A percentile compares a stretch with the other conserved stretches of the same genome.
These are phyloP conservation scores for Phtheirospermum japonicum DNA, from an alignment of 257 asterid species.

Conservation along the genomic window DNA sequence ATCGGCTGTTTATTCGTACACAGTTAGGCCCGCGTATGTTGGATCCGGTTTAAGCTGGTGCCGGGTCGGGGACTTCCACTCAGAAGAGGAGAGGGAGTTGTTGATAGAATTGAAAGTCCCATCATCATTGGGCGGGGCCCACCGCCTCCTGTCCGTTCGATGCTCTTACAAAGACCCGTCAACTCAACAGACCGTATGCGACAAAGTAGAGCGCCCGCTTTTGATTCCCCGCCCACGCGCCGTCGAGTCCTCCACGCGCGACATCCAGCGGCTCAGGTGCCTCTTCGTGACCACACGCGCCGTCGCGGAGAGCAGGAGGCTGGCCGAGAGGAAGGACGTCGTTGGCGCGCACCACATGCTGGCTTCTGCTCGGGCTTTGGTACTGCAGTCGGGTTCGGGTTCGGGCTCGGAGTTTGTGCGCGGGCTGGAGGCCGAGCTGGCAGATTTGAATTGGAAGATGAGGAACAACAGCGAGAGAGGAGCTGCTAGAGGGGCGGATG, in stretches of 20 bases:
- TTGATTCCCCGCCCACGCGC: conserved; percentile 73
- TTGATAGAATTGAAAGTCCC: conserved; percentile 83
- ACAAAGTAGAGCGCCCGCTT: conserved; percentile 52
- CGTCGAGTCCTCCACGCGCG: conserved; percentile 58
- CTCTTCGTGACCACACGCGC: conserved; percentile 82
- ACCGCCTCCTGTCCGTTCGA: conserved; percentile 73
- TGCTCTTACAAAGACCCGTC: conserved; percentile 88
- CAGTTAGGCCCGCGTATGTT: conserved; percentile 45
- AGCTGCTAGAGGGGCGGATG: conserved; percentile 30
- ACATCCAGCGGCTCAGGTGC: conserved; percentile 59
- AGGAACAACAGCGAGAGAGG: conserved; percentile 28
- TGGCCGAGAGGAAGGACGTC: conserved; percentile 52
- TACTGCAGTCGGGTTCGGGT: conserved; percentile 61
- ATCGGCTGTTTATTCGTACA: conserved; percentile 55
- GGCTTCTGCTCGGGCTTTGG: conserved; percentile 69
- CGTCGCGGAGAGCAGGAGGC: conserved; percentile 67
- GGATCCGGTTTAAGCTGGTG: conserved; percentile 73
- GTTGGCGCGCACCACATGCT: conserved; percentile 76
- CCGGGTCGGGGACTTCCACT: conserved; percentile 69
- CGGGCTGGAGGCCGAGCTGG: conserved; percentile 76
- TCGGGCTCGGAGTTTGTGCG: conserved; percentile 66
- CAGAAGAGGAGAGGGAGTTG: conserved; percentile 78
- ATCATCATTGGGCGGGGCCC: conserved; percentile 63
- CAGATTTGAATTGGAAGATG: conserved; percentile 49
- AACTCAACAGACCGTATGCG: conserved; percentile 58